These are phyloP conservation scores for Logfia minima DNA, from an alignment of 129 eudicot species.

Conservation along the genomic window DNA sequence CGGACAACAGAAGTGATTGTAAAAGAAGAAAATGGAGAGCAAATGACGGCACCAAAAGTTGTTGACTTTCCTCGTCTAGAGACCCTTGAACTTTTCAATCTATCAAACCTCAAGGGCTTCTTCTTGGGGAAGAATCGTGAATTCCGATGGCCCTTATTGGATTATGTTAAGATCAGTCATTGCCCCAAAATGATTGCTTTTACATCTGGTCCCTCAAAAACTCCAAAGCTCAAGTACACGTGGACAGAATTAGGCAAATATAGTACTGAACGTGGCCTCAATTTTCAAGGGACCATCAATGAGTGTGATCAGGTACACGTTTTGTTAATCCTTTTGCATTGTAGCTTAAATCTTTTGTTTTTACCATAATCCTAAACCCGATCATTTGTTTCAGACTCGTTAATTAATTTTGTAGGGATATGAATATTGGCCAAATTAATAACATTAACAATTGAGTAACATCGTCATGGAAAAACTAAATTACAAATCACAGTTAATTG, in stretches of 20 bases:
- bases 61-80: slow-evolving; percentile 14
- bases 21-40: neutral
- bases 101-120: slow-evolving; percentile 5
- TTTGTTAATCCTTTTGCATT: neutral
- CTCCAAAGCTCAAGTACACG: slow-evolving; percentile 4
- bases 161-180: too few species aligned
- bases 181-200: neutral
- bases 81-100: neutral
- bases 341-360: too few species aligned
- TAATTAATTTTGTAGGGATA: too few species aligned
- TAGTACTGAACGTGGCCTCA: neutral
- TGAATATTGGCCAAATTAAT: too few species aligned
- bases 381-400: too few species aligned
- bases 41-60: neutral
- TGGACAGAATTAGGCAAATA: neutral
- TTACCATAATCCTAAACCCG: too few species aligned
- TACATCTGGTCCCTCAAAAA: neutral
- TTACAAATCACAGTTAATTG: too few species aligned
- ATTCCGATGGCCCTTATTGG: neutral
- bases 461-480: too few species aligned
- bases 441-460: too few species aligned
- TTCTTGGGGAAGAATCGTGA: too few species aligned
- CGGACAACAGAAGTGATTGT: neutral
- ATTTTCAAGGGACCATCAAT: neutral
- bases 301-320: neutral